Evolutionary conservation across 768 basidiomycete genomes (phyloP), one percentile per base, ranked within the genome.

Genomic region (Asterophora lycoperdoides): DNA sequence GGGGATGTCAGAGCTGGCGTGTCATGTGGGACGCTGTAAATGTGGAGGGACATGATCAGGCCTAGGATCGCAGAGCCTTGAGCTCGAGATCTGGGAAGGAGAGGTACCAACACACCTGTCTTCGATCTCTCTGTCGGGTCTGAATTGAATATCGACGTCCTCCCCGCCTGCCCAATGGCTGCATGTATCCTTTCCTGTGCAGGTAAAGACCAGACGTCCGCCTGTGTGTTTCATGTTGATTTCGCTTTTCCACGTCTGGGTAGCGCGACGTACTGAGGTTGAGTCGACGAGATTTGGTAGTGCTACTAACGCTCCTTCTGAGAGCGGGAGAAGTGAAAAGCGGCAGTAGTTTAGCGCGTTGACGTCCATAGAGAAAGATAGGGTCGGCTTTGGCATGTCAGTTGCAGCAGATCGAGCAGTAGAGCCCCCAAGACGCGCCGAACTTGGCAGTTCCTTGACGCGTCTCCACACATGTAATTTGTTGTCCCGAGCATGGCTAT

Each of bases 291-390:
- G 73, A 59, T 93, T 23, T 94, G 93, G 93, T 11, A 96, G 69
- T 0, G 90, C 91, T 20, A 97, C 62, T 38, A 93, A 67, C 1
- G 80, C 84, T 57, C 58, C 52, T 56, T 57, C 39, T 34, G 48
- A 51, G 7, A 52, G 45, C 28, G 33, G 57, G 28, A 87, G 62
- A 2, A 97, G 70, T 6, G 89, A 86, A 66, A 96, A 93, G 2
- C 86, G 23, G 66, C 95, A 98, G 64, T 87, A 97, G 60, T 95
- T 96, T 47, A 98, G 74, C 1, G 95, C 84, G 61, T 99, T 99
- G 51, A 94, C 84, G 59, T 93, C 89, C 64, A 98, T 68, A 0
- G 87, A 86, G 57, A 84, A 86, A 9, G 68, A 62, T 3, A 89
- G 63, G 6, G 61, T 51, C 3, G 88, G 87, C 0, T 66, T 65